Conservation (phyloP, 2,329 filamentous ascomycete genomes). For the Claviceps cyperi region DNA sequence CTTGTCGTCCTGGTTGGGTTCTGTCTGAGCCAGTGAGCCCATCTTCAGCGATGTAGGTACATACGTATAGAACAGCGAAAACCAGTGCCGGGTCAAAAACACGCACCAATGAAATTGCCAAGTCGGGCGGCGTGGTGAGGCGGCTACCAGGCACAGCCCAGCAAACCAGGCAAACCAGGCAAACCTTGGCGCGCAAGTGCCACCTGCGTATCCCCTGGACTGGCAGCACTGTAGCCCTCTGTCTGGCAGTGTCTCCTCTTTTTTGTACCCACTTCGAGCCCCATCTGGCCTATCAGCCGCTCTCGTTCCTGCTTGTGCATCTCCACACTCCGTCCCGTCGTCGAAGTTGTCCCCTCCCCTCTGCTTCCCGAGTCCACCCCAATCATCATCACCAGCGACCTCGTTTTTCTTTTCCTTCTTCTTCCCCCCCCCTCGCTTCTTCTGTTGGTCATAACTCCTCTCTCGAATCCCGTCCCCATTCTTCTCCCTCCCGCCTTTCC, state of each 20-base stretch:
- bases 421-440: constrained; percentile 10
- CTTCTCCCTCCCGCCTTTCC: constrained; percentile 6
- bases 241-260: no score
- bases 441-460: constrained; percentile 10
- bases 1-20: no score
- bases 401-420: constrained; percentile 12
- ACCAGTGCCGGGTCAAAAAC: no score
- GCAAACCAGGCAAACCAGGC: neutral
- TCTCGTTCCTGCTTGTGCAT: neutral
- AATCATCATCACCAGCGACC: constrained; percentile 11
- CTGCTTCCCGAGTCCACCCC: constrained; percentile 2
- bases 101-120: no score
- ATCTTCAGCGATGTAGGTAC: no score
- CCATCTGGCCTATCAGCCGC: neutral
- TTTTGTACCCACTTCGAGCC: neutral
- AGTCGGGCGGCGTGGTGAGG: no score
- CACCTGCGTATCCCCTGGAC: neutral
- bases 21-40: no score
- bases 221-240: neutral
- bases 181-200: neutral
- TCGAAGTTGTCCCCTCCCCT: neutral
- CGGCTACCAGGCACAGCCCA: neutral
- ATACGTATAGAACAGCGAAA: no score
- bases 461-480: constrained; percentile 6
- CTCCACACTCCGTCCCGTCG: neutral